phyloP scores from a whole-genome alignment of 768 basidiomycete species.

The Mycena haematopus region DNA sequence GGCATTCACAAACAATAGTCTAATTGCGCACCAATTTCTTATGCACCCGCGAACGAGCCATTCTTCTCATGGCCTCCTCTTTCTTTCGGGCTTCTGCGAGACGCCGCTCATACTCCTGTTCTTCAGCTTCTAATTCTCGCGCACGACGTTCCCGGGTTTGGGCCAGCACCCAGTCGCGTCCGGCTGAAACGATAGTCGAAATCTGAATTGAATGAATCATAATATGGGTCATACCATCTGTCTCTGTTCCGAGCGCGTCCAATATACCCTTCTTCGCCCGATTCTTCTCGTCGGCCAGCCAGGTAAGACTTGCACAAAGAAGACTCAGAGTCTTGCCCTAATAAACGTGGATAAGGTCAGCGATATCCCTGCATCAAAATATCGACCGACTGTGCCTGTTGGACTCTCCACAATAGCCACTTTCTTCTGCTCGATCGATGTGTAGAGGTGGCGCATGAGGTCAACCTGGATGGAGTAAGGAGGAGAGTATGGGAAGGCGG shows the following conservation, averaged over 20 bases:
- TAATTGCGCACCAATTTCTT: constrained; percentile 61
- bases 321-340: constrained; percentile 90
- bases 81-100: constrained; percentile 65
- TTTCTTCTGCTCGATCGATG: constrained; percentile 73
- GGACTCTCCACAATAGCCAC: constrained; percentile 89
- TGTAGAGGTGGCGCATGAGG: constrained; percentile 89
- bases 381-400: constrained; percentile 76
- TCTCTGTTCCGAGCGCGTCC: constrained; percentile 43
- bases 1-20: background rate
- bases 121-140: constrained; percentile 71
- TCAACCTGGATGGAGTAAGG: constrained; percentile 87
- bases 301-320: constrained; percentile 76
- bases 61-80: constrained; percentile 61
- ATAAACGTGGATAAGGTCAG: background rate
- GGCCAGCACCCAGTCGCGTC: constrained; percentile 76
- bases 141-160: constrained; percentile 72
- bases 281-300: constrained; percentile 73
- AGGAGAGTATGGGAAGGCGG: constrained; percentile 81
- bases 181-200: constrained; percentile 38
- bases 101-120: constrained; percentile 66
- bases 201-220: background rate
- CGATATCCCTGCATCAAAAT: background rate
- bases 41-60: constrained; percentile 59
- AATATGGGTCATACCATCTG: constrained; percentile 31
- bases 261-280: constrained; percentile 74